Conservation (phyloP, 208 protist species). For the Novymonas esmeraldas region DNA sequence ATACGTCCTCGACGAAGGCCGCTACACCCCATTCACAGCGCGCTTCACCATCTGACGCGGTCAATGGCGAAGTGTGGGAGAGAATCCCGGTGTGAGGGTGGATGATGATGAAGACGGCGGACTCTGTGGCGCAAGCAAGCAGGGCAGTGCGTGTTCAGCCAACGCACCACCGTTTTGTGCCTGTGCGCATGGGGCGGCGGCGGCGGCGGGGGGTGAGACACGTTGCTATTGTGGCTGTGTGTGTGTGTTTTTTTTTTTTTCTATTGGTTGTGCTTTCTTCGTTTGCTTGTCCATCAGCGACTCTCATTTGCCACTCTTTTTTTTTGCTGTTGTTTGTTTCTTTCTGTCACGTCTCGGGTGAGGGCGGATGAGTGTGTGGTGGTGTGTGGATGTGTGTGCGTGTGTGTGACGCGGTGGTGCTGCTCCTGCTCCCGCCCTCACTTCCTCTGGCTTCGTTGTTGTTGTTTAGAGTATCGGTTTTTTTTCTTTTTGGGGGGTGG, state of each 20-base stretch:
- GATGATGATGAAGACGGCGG: background rate
- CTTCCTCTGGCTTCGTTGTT: too few relatives aligned
- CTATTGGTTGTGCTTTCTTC: too few relatives aligned
- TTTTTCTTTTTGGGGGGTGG: background rate
- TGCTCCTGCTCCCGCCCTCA: too few relatives aligned
- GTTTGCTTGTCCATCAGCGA: too few relatives aligned
- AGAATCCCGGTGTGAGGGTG: background rate
- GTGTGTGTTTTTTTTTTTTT: background rate
- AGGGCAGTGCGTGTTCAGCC: background rate
- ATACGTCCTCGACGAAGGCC: slow-evolving; percentile 67
- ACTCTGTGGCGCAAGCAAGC: background rate
- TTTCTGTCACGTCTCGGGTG: too few relatives aligned
- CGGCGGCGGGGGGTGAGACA: too few relatives aligned
- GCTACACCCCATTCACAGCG: slow-evolving; percentile 64
- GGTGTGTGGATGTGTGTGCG: background rate
- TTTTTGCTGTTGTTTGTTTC: background rate
- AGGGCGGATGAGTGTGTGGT: background rate
- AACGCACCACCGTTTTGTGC: too few relatives aligned
- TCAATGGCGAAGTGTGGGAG: background rate
- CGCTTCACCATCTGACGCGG: slow-evolving; percentile 66
- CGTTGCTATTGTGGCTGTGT: background rate
- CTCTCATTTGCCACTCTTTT: too few relatives aligned
- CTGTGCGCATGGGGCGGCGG: too few relatives aligned
- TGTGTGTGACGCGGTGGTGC: background rate
- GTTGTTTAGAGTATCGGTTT: too few relatives aligned